Base-by-base conservation (phyloP, 129 eudicot genomes). In the Pulicaria dysenterica region DNA sequence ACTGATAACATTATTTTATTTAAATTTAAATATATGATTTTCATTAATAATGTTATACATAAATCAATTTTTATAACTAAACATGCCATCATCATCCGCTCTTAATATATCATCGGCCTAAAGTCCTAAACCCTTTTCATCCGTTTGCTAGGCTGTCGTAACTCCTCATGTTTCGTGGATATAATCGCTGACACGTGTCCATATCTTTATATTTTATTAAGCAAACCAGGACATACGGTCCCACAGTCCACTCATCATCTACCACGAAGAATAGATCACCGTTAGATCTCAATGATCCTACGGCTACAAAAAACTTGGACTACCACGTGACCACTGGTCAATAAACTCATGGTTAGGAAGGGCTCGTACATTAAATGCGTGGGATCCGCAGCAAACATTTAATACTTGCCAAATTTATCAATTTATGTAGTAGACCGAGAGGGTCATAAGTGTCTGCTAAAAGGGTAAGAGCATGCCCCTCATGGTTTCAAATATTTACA, bases 261-360 rank as follows among this genome's bases (percentile, higher is more conserved):
- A 79, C 81, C 81, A 67, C 75, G 47, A 48, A n/a, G 36, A 12
- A 12, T 34, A 42, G 3, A 3, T 8, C 4, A 57, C 82, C 82
- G 60, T 72, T 58, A 8, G 67, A 66, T 70, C 71, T 4, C 49
- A 0, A 11, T 58, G 19, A 70, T 76, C 72, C 53, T 64, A 76
- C 79, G 73, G 59, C 41, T 19, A 42, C 4, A 1, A 3, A 57
- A 10, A 6, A 2, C 73, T 53, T 7, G 0, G 19, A 24, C 14
- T 42, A 77, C 67, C 76, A 72, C 80, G 80, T 77, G 79, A 75
- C 45, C 76, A 47, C 69, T 47, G 10, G 55, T 3, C 78, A 69
- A 3, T 6, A 12, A 82, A 77, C 60, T 83, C 41, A 79, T 86
- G 87, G 87, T 9, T 45, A 48, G 43, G 57, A 80, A 54, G 39